phyloP scores from a whole-genome alignment of 805 yeast genomes.

The Clavispora asparagi region DNA sequence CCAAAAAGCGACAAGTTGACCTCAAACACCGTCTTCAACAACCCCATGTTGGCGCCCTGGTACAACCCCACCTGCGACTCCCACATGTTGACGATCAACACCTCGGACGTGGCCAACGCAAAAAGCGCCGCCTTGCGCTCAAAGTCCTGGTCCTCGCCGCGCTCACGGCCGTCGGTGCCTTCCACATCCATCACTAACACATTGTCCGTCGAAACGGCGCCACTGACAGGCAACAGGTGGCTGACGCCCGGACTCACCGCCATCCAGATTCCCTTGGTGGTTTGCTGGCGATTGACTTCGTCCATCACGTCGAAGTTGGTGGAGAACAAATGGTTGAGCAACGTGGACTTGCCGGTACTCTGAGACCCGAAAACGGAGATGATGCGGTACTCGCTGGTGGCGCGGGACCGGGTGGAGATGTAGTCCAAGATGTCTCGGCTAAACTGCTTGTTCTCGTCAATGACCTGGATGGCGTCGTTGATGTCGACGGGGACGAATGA shows the following conservation, averaged over 20 bases:
- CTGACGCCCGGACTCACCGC: constrained; percentile 34
- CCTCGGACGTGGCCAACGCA: constrained; percentile 88
- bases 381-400: constrained; percentile 66
- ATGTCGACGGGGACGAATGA: constrained; percentile 38
- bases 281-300: constrained; percentile 79
- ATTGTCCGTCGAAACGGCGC: constrained; percentile 21
- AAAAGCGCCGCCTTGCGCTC: constrained; percentile 94
- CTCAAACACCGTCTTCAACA: constrained; percentile 92
- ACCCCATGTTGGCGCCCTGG: constrained; percentile 97
- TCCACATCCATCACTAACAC: constrained; percentile 93
- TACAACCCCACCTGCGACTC: constrained; percentile 95
- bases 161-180: constrained; percentile 96
- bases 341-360: constrained; percentile 92
- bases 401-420: constrained; percentile 3
- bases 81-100: constrained; percentile 90
- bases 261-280: constrained; percentile 50
- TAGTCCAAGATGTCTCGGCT: constrained; percentile 20
- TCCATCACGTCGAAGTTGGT: constrained; percentile 89
- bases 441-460: constrained; percentile 57
- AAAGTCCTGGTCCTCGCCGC: constrained; percentile 98
- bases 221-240: constrained; percentile 1
- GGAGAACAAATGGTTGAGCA: constrained; percentile 78
- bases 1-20: constrained; percentile 87
- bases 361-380: constrained; percentile 97
- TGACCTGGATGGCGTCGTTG: constrained; percentile 51